Percentiles rank a stretch among this genome's conserved stretches.
These are phyloP conservation scores for Elongisporangium undulatum DNA, from an alignment of 352 stramenopile genomes.

Conservation along the genomic window DNA sequence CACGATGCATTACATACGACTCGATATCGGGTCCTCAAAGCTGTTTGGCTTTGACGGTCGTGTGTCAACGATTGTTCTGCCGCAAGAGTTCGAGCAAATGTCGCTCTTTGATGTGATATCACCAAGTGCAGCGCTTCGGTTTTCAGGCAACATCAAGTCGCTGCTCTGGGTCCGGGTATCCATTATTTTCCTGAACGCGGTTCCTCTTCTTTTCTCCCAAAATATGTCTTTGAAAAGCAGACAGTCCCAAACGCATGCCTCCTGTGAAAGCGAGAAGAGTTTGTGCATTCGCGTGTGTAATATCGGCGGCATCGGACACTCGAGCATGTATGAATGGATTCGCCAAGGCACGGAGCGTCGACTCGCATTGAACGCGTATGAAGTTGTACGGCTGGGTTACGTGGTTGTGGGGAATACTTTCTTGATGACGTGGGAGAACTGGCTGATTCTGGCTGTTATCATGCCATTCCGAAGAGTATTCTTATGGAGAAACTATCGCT, in stretches of 20 bases:
- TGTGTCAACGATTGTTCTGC: constrained; percentile 5
- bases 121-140: constrained; percentile 8
- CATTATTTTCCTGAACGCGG: constrained; percentile 10
- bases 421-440: constrained; percentile 9
- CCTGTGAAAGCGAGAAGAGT: no score
- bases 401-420: constrained; percentile 8
- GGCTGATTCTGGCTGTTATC: constrained; percentile 3
- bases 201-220: not conserved
- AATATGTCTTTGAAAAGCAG: no score
- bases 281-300: no score
- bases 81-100: constrained; percentile 5
- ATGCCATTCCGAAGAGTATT: constrained; percentile 2
- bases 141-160: constrained; percentile 13
- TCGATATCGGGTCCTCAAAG: constrained; percentile 1
- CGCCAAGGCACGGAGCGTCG: no score
- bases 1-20: constrained; percentile 12
- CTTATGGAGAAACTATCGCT: constrained; percentile 8
- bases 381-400: constrained; percentile 11
- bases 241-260: no score
- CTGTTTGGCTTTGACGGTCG: constrained; percentile 16
- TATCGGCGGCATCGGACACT: no score
- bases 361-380: constrained; percentile 3
- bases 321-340: no score
- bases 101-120: constrained; percentile 11
- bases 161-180: constrained; percentile 18